These are phyloP conservation scores for Suillus ampliporus DNA, from an alignment of 768 basidiomycete species.

Conservation along the genomic window DNA sequence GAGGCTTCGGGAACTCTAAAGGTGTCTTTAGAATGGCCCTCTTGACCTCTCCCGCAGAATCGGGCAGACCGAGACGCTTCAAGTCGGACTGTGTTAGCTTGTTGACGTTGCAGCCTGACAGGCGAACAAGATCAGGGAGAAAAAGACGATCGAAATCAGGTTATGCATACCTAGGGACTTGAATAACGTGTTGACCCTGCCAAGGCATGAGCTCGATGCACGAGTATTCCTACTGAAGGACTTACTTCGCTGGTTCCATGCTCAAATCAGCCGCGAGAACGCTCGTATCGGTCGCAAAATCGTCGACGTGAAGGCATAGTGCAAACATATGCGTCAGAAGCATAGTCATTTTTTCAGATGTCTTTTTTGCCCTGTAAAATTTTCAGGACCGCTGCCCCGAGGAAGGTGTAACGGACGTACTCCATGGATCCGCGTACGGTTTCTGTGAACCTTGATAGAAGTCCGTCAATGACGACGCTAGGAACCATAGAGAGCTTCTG, in stretches of 20 bases:
- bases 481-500: conserved; percentile 67
- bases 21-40: conserved; percentile 79
- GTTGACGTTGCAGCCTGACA: conserved; percentile 72
- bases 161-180: conserved; percentile 65
- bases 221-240: conserved; percentile 13
- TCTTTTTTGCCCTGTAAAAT: conserved; percentile 51
- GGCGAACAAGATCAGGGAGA: conserved; percentile 10
- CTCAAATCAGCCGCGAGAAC: conserved; percentile 76
- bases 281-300: conserved; percentile 72
- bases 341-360: conserved; percentile 71
- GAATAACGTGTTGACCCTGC: conserved; percentile 71
- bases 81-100: conserved; percentile 66
- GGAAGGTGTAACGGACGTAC: conserved; percentile 44
- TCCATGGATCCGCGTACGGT: conserved; percentile 65
- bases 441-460: conserved; percentile 85
- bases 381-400: neutral
- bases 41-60: conserved; percentile 65
- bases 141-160: neutral
- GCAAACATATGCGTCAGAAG: conserved; percentile 83
- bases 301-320: conserved; percentile 79
- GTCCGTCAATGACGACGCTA: conserved; percentile 68
- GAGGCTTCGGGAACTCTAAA: conserved; percentile 79
- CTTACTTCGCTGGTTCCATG: conserved; percentile 69
- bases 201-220: conserved; percentile 10
- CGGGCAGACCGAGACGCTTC: conserved; percentile 68